These are phyloP conservation scores for Hyaloperonospora brassicae DNA, from an alignment of 352 stramenopile genomes.

Conservation along the genomic window DNA sequence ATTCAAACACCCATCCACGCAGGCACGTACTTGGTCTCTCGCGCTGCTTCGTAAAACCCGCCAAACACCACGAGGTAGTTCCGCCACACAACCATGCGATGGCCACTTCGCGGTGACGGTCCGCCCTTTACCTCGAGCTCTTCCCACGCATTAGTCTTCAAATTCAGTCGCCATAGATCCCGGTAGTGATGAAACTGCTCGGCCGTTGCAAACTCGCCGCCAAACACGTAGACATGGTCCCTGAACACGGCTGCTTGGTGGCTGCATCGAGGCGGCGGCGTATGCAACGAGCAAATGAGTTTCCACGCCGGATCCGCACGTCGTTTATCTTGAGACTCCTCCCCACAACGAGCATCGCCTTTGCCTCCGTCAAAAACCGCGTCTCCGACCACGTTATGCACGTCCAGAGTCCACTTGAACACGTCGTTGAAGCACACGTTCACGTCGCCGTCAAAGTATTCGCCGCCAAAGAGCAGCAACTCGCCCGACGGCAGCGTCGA, in stretches of 20 bases:
- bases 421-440: conserved; percentile 96
- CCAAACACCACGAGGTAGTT: conserved; percentile 96
- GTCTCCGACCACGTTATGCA: not conserved
- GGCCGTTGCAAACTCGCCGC: conserved; percentile 92
- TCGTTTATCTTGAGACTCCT: conserved; percentile 12
- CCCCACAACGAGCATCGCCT: conserved; percentile 9
- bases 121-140: conserved; percentile 83
- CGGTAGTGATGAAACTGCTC: conserved; percentile 98
- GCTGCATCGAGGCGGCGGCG: conserved; percentile 88
- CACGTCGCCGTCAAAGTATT: conserved; percentile 96
- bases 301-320: conserved; percentile 58
- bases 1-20: not conserved
- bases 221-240: conserved; percentile 95
- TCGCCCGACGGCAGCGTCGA: conserved; percentile 63
- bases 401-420: conserved; percentile 88
- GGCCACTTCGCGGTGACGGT: conserved; percentile 79
- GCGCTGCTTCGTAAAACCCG: conserved; percentile 93
- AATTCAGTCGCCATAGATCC: conserved; percentile 85
- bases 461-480: conserved; percentile 93
- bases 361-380: not conserved
- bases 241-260: conserved; percentile 93
- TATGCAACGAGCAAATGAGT: conserved; percentile 82
- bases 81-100: conserved; percentile 91
- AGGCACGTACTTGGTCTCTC: conserved; percentile 63
- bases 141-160: conserved; percentile 93